Evolutionary conservation across 1,284 basidiomycete species (phyloP).

Genomic region (Rhodotorula sp.): DNA sequence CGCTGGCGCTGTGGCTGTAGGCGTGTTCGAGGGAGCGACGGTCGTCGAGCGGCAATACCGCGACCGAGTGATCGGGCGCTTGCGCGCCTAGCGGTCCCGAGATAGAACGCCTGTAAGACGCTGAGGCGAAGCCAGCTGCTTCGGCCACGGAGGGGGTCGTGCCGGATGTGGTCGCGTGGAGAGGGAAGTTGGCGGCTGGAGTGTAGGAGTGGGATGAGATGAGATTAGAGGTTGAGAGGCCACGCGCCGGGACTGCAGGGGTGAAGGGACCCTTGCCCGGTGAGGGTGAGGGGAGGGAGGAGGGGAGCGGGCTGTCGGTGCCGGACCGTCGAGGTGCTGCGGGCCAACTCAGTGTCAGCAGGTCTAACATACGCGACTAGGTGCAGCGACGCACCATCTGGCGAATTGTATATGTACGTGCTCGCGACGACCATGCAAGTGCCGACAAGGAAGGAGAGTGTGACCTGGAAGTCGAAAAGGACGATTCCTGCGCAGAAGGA

Average conservation of each 20-base stretch:
- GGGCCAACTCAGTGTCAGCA: no score
- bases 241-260: not conserved
- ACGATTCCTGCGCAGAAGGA: conserved; percentile 85
- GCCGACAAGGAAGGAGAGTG: conserved; percentile 77
- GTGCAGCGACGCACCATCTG: conserved; percentile 33
- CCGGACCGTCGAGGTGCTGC: no score
- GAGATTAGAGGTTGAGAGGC: not conserved
- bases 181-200: not conserved
- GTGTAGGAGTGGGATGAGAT: not conserved
- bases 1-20: no score
- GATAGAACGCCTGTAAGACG: no score
- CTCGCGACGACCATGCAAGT: conserved; percentile 76
- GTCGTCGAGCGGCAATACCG: not conserved
- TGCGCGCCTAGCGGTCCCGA: conserved; percentile 11
- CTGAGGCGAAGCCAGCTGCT: no score
- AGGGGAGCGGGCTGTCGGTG: not conserved
- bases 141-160: no score
- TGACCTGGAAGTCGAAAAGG: conserved; percentile 83
- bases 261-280: conserved; percentile 5
- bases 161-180: not conserved
- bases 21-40: not conserved
- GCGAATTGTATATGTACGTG: conserved; percentile 85
- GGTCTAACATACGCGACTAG: not conserved
- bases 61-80: conserved; percentile 18
- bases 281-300: not conserved